phyloP scores from a whole-genome alignment of 1,284 basidiomycete genomes.

The Ceratobasidium sp. region DNA sequence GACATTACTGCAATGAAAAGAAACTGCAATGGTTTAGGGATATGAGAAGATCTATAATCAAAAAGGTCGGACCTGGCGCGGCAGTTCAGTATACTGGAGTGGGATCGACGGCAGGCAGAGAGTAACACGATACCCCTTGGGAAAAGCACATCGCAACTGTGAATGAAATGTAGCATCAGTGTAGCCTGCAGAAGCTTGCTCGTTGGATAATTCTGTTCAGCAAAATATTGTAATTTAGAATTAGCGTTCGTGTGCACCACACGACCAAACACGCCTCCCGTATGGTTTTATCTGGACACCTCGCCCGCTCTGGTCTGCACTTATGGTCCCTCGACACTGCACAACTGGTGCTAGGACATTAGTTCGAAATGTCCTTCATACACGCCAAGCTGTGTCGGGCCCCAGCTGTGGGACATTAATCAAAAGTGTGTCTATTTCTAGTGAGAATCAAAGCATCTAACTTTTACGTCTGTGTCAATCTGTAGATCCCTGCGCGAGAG shows the following conservation, averaged over 20 bases:
- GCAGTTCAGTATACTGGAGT: too few species aligned
- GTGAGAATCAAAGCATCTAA: not conserved
- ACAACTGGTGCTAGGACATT: not conserved
- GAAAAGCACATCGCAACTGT: too few species aligned
- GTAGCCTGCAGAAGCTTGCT: too few species aligned
- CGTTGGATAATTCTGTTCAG: too few species aligned
- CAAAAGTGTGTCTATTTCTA: not conserved
- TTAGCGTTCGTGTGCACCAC: not conserved
- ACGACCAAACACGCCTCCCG: conserved; percentile 30
- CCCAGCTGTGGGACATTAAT: not conserved
- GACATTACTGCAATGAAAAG: too few species aligned
- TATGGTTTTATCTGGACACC: conserved; percentile 15
- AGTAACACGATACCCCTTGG: too few species aligned
- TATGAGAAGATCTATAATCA: too few species aligned
- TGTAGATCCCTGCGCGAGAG: not conserved
- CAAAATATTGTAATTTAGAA: too few species aligned
- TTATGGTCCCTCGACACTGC: conserved; percentile 33
- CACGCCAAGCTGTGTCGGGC: not conserved
- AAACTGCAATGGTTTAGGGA: too few species aligned
- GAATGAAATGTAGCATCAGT: too few species aligned
- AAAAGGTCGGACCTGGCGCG: too few species aligned
- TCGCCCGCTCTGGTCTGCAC: conserved; percentile 5
- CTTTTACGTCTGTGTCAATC: not conserved
- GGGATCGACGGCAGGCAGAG: too few species aligned
- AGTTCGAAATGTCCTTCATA: not conserved